Evolutionary conservation across 257 asterid species (phyloP).

Genomic region (Gynochthodes officinalis): DNA sequence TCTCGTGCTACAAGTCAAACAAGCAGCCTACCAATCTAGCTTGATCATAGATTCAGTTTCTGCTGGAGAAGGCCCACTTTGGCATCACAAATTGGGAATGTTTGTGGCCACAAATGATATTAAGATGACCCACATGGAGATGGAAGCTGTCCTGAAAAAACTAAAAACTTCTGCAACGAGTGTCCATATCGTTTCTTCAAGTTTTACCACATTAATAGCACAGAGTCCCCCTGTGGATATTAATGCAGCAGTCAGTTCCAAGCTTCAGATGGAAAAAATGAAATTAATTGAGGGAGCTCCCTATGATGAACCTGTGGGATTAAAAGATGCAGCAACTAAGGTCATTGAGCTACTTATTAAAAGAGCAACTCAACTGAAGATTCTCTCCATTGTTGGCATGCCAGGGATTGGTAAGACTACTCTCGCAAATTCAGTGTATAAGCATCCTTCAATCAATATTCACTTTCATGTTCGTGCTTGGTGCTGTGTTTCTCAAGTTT

Average conservation of each 20-base stretch:
- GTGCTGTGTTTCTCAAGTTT: constrained; percentile 31
- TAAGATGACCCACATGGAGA: background rate
- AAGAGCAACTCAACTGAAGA: background rate
- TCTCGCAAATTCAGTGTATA: constrained; percentile 26
- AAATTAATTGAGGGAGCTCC: background rate
- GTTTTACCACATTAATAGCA: too few relatives aligned
- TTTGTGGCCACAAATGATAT: constrained; percentile 3
- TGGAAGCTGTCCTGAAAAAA: background rate
- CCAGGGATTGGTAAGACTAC: constrained; percentile 44
- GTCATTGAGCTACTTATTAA: constrained; percentile 5
- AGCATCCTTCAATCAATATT: constrained; percentile 4
- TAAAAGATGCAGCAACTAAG: background rate
- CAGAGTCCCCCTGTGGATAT: too few relatives aligned
- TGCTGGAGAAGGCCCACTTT: background rate
- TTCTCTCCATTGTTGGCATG: constrained; percentile 33
- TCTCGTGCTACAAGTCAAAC: background rate
- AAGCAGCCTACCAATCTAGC: too few relatives aligned
- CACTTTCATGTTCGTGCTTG: constrained; percentile 24
- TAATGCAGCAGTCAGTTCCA: too few relatives aligned
- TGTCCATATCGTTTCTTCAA: background rate
- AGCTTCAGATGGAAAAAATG: too few relatives aligned
- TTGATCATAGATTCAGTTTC: background rate
- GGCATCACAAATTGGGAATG: constrained; percentile 1
- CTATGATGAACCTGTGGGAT: constrained; percentile 2
- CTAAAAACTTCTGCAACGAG: too few relatives aligned